Base-by-base conservation (phyloP, 768 basidiomycete genomes). In the Kwoniella dendrophila region DNA sequence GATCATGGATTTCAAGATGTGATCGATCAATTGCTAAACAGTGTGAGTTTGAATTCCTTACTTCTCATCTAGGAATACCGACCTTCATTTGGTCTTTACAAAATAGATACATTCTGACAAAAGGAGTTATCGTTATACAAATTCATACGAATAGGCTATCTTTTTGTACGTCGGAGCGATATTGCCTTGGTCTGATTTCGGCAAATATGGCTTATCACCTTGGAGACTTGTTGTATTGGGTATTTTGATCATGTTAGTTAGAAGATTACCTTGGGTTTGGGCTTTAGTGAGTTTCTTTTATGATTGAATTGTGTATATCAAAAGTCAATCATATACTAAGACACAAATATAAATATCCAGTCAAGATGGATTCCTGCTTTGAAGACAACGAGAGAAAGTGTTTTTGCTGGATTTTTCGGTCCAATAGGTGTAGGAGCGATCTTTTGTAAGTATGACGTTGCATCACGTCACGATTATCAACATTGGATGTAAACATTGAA, bases 81-180 rank as follows among this genome's bases (percentile, higher is more conserved):
- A 52, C 24, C 41, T 56, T 59, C 33, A 51, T n/a, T 60, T 53
- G n/a, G 36, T 38, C 12, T n/a, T 38, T n/a, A 38, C 36, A 38
- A 12, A 2, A 2, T n/a, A n/a, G n/a, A n/a, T n/a, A n/a, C n/a
- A n/a, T n/a, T n/a, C n/a, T n/a, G n/a, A n/a, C n/a, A n/a, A n/a
- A n/a, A n/a, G n/a, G n/a, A n/a, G n/a, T n/a, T n/a, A n/a, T n/a
- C n/a, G n/a, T n/a, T n/a, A n/a, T n/a, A n/a, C n/a, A n/a, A n/a
- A 1, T 4, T 4, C 4, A 18, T 38, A 38, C 18, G 36, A 38
- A 18, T 41, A 75, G 64, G 71, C 69, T 1, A 68, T 78, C 29
- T 81, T 81, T 65, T 60, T 80, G 5, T 80, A 78, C 60, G 70
- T 81, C 51, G 81, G 81, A 10, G 68, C 81, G 0, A 64, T 81